phyloP scores from a whole-genome alignment of 1,139 yeast genomes.

The Nakaseomyces nivariensis region DNA sequence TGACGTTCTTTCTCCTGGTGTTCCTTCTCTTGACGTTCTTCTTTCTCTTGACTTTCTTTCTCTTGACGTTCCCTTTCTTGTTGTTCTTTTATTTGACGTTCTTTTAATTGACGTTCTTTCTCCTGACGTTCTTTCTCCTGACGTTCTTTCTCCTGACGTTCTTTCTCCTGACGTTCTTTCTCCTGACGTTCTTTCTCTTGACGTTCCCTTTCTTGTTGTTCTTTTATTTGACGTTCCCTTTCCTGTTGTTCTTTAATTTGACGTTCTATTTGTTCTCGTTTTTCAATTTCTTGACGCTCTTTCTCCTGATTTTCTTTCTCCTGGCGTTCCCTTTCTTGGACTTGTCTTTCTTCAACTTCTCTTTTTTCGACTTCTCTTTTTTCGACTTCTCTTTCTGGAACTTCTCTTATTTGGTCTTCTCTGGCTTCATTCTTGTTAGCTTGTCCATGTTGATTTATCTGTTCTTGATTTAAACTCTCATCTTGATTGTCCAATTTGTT shows the following conservation, averaged over 20 bases:
- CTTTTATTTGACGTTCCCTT: not conserved
- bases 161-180: constrained; percentile 1
- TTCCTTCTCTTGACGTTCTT: constrained; percentile 9
- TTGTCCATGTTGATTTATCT: too few species aligned
- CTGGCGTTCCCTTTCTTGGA: constrained; percentile 10
- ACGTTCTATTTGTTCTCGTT: constrained; percentile 11
- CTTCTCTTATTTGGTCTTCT: not conserved
- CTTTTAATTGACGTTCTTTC: constrained; percentile 4
- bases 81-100: constrained; percentile 15
- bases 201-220: constrained; percentile 5
- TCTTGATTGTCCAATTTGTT: too few species aligned
- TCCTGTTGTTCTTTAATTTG: constrained; percentile 19
- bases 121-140: constrained; percentile 6
- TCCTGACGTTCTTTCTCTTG: constrained; percentile 9
- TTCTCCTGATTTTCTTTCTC: constrained; percentile 12
- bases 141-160: constrained; percentile 1
- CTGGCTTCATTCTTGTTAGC: too few species aligned
- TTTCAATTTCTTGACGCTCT: constrained; percentile 5
- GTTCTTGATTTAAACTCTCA: too few species aligned
- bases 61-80: not conserved
- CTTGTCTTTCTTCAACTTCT: constrained; percentile 12
- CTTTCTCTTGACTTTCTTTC: constrained; percentile 5
- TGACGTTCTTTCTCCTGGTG: constrained; percentile 8
- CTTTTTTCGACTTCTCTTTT: constrained; percentile 15
- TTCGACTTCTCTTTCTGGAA: constrained; percentile 6